phyloP scores from a whole-genome alignment of 768 basidiomycete genomes.

The Inosperma sp. region DNA sequence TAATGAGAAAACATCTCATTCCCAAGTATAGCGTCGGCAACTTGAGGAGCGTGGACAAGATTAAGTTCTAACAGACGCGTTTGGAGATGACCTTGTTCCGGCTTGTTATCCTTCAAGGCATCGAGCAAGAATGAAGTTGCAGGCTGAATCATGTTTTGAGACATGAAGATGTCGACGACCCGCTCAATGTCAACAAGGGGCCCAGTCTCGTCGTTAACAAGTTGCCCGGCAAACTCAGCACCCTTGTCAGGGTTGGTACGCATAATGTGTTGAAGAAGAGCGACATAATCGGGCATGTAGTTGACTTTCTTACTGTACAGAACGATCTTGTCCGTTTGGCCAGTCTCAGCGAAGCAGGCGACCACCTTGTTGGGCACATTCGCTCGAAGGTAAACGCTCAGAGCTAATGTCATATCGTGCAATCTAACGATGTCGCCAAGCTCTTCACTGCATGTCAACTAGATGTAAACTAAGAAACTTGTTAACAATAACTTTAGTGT shows the following conservation, averaged over 20 bases:
- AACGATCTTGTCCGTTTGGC: slow-evolving; percentile 97
- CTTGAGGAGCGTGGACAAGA: slow-evolving; percentile 93
- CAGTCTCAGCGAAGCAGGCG: slow-evolving; percentile 98
- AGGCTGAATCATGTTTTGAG: slow-evolving; percentile 98
- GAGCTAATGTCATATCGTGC: slow-evolving; percentile 94
- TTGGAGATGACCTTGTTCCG: slow-evolving; percentile 93
- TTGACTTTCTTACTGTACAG: slow-evolving; percentile 97
- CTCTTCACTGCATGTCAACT: slow-evolving; percentile 98
- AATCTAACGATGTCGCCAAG: slow-evolving; percentile 94
- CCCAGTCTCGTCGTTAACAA: slow-evolving; percentile 90
- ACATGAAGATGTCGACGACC: slow-evolving; percentile 99
- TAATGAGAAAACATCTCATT: slow-evolving; percentile 99
- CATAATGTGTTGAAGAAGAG: slow-evolving; percentile 93
- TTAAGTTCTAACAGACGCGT: slow-evolving; percentile 98
- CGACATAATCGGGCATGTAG: slow-evolving; percentile 88
- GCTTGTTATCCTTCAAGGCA: slow-evolving; percentile 96
- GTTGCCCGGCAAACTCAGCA: slow-evolving; percentile 92
- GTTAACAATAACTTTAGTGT: neutral
- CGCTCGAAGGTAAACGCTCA: slow-evolving; percentile 95
- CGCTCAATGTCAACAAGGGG: slow-evolving; percentile 92
- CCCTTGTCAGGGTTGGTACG: slow-evolving; percentile 96
- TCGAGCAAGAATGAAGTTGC: slow-evolving; percentile 97
- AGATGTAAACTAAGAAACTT: neutral
- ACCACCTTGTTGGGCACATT: slow-evolving; percentile 98
- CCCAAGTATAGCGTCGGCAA: slow-evolving; percentile 96